Conservation (phyloP, 2,329 filamentous ascomycete species). For the Thielaviopsis ethacetica region DNA sequence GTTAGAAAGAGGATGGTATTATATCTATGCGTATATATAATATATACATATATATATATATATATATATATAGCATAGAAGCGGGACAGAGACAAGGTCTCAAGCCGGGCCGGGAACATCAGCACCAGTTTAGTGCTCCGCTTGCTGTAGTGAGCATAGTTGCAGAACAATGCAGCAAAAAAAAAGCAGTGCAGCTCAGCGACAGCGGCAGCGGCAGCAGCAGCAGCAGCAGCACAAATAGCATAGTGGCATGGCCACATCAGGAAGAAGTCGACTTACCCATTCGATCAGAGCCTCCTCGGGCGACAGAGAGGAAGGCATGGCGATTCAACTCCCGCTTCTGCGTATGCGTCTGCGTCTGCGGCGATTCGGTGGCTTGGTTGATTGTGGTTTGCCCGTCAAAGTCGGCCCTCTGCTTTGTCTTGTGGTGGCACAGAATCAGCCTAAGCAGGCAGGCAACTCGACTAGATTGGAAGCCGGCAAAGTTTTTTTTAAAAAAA, state of each 20-base stretch:
- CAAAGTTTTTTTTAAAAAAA: neutral
- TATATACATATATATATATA: too few relatives aligned
- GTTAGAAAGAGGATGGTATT: neutral
- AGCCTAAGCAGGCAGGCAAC: conserved; percentile 3
- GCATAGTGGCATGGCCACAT: neutral
- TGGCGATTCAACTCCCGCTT: neutral
- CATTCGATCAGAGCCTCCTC: conserved; percentile 12
- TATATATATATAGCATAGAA: neutral
- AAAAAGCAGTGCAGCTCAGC: neutral
- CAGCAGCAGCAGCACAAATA: neutral
- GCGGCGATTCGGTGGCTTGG: neutral
- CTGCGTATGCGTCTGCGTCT: neutral
- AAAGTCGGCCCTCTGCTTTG: conserved; percentile 1
- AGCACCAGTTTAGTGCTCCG: too few relatives aligned
- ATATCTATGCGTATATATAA: too few relatives aligned
- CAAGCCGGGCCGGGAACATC: neutral
- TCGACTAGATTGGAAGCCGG: neutral
- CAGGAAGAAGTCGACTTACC: conserved; percentile 3
- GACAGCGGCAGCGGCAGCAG: neutral
- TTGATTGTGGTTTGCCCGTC: neutral
- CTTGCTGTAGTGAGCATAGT: neutral
- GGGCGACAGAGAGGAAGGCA: conserved; percentile 6
- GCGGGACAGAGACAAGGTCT: neutral
- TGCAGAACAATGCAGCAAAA: neutral
- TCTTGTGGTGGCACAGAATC: conserved; percentile 1